Percentiles rank a stretch among this genome's conserved stretches.
Evolutionary conservation across 306 rosid genomes (phyloP).

Genomic region (Senna siamea): DNA sequence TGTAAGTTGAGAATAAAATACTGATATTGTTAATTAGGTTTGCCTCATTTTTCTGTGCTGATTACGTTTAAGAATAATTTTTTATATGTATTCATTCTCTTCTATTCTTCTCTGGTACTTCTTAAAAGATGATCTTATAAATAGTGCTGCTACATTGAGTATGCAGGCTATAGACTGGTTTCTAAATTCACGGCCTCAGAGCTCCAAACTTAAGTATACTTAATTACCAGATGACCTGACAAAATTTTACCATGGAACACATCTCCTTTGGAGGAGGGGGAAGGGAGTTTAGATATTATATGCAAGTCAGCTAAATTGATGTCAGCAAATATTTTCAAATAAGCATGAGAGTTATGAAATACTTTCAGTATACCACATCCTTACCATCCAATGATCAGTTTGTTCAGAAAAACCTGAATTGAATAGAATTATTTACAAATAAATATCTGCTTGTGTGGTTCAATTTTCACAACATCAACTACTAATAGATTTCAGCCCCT

Average conservation of each 20-base stretch:
- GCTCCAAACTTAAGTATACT: no score
- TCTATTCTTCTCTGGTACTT: conserved; percentile 14
- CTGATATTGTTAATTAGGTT: conserved; percentile 16
- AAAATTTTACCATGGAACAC: neutral
- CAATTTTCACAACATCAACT: conserved; percentile 2
- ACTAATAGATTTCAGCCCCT: neutral
- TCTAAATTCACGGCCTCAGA: no score
- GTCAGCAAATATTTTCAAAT: neutral
- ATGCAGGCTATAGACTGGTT: neutral
- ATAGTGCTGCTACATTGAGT: conserved; percentile 4
- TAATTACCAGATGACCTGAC: neutral
- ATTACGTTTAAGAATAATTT: conserved; percentile 1
- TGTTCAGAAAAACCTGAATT: no score
- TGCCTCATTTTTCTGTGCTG: conserved; percentile 11
- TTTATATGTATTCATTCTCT: no score
- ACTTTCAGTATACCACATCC: neutral
- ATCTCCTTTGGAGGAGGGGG: neutral
- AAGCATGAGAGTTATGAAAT: neutral
- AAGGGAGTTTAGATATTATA: neutral
- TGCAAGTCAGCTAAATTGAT: neutral
- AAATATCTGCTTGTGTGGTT: conserved; percentile 30
- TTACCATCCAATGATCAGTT: neutral
- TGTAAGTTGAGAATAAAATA: conserved; percentile 60
- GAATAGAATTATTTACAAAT: no score
- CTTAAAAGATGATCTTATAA: conserved; percentile 1